Conservation (phyloP, 129 eudicot species). For the Glebionis coronaria region DNA sequence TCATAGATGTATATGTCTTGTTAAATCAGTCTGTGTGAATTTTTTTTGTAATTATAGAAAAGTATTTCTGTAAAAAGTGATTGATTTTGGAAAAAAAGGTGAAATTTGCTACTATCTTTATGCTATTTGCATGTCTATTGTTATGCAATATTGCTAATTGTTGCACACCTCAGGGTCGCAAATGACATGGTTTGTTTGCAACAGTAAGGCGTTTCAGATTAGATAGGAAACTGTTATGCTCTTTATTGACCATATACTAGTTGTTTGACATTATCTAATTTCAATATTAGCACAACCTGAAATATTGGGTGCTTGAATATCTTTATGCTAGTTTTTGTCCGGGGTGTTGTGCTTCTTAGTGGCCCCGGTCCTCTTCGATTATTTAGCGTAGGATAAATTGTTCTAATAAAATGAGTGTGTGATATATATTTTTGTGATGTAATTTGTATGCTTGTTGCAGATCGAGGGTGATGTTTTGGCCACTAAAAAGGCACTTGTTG, state of each 20-base stretch:
- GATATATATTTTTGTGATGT: not conserved
- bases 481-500: slow-evolving; percentile 73
- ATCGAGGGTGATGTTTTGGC: slow-evolving; percentile 67
- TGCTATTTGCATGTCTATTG: slow-evolving; percentile 12
- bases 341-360: not conserved
- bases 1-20: not conserved
- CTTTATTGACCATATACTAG: slow-evolving; percentile 5
- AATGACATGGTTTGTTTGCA: slow-evolving; percentile 4
- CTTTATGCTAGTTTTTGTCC: not conserved
- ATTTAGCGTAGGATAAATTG: not conserved
- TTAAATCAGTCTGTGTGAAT: not conserved
- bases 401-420: slow-evolving; percentile 1
- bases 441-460: slow-evolving; percentile 37
- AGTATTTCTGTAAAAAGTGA: slow-evolving; percentile 3
- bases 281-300: slow-evolving; percentile 6
- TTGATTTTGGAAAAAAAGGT: not conserved
- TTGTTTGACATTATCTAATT: not conserved
- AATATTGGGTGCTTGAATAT: slow-evolving; percentile 10
- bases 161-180: not conserved
- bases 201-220: not conserved
- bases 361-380: not conserved
- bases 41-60: not conserved
- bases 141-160: slow-evolving; percentile 10
- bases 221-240: slow-evolving; percentile 1
- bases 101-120: not conserved